A percentile compares a stretch with the other conserved stretches of the same genome.
phyloP scores from a whole-genome alignment of 768 basidiomycete species.

The Termitomyces heimii region DNA sequence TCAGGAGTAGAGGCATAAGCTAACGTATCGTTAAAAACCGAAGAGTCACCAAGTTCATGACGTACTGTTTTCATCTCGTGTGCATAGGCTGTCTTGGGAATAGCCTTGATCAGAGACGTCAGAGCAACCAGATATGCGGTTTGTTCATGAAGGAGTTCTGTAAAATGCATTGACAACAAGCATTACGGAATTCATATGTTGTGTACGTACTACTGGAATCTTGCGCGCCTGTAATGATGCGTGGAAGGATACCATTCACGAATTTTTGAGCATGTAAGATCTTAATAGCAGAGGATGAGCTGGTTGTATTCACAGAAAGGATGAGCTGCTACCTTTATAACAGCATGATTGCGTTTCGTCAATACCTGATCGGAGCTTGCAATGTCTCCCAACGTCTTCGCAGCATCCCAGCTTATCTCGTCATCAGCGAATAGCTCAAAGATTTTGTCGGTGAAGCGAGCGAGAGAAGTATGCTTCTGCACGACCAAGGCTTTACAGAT shows the following conservation, averaged over 20 bases:
- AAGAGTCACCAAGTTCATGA: background rate
- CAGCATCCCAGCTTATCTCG: slow-evolving; percentile 64
- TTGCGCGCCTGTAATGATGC: slow-evolving; percentile 63
- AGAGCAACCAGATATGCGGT: slow-evolving; percentile 79
- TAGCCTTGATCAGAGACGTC: slow-evolving; percentile 70
- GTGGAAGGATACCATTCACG: slow-evolving; percentile 65
- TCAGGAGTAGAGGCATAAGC: slow-evolving; percentile 87
- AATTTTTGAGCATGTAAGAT: slow-evolving; percentile 73
- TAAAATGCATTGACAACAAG: background rate
- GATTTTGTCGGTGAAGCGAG: slow-evolving; percentile 53
- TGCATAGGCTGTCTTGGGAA: slow-evolving; percentile 71
- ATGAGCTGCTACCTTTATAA: slow-evolving; percentile 57
- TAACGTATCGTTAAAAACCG: slow-evolving; percentile 21
- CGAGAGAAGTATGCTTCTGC: slow-evolving; percentile 57
- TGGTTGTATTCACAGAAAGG: background rate
- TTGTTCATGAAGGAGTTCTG: slow-evolving; percentile 33
- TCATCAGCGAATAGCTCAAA: slow-evolving; percentile 68
- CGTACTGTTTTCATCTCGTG: slow-evolving; percentile 60
- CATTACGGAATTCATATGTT: background rate
- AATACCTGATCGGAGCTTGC: slow-evolving; percentile 56
- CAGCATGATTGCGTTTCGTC: slow-evolving; percentile 72
- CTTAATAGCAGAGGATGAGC: slow-evolving; percentile 28
- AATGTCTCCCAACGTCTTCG: slow-evolving; percentile 66
- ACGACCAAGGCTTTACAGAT: slow-evolving; percentile 76
- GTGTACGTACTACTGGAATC: slow-evolving; percentile 41